Base-by-base conservation (phyloP, 2,329 filamentous ascomycete genomes). In the Tolypocladium tundrense region DNA sequence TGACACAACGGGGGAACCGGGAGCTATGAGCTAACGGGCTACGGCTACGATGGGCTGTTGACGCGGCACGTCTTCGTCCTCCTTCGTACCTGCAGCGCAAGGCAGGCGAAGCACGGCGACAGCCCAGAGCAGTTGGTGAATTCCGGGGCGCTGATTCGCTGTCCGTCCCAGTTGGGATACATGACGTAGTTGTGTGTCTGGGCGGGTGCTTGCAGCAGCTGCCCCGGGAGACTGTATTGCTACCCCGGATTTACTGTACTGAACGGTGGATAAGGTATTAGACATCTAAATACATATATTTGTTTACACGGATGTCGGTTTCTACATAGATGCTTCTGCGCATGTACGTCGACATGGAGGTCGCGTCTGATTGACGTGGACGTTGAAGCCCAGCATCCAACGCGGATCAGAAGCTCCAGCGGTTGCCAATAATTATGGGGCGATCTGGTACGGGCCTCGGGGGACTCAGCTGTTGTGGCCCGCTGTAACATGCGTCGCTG, bases 111-210 rank as follows among this genome's bases (percentile, higher is more conserved):
- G 45, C 24, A 31, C 14, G 1, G 27, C 45, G 16, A 14, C 24
- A 7, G 11, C 27, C 37, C 37, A 16, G 31, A 19, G 24, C 24
- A 55, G 52, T 53, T 56, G 53, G 27, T 31, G 35, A 14, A 9
- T 8, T 27, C 33, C 2, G 42, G 6, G 39, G 31, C 41, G 50
- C 41, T 60, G 57, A 60, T 60, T 60, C 57, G 59, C 33, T 40
- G 9, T 16, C 2, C 13, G 48, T n/a, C 48, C 48, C 48, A 35
- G 48, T 19, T n/a, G 31, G n/a, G 42, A 27, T 40, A 51, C 45
- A 59, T 61, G 58, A 61, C 60, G 60, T 61, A 61, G 40, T 27
- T 31, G 27, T 31, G 6, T 5, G 27, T 31, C 45, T 41, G 53
- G 37, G 9, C 11, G 3, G 9, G 21, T 21, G 5, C 43, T 16